These are phyloP conservation scores for Fusarium concolor DNA, from an alignment of 2,329 filamentous ascomycete genomes.

Conservation along the genomic window DNA sequence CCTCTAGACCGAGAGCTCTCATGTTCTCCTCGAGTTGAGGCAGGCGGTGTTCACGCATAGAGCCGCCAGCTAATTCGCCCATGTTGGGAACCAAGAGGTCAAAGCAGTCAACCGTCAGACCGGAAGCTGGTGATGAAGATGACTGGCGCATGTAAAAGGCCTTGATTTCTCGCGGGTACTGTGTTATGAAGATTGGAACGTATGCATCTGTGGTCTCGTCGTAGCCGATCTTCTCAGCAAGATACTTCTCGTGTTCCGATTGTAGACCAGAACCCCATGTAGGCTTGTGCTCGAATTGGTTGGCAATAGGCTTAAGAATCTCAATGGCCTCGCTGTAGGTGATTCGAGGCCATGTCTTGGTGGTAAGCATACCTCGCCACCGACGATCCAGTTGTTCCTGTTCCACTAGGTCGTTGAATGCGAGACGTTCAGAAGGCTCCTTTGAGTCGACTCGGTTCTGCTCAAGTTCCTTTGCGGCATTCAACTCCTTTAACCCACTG, in stretches of 20 bases:
- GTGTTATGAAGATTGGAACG: constrained; percentile 87
- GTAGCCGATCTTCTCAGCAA: constrained; percentile 75
- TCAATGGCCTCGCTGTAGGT: constrained; percentile 84
- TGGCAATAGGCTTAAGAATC: constrained; percentile 69
- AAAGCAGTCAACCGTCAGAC: constrained; percentile 84
- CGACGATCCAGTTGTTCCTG: constrained; percentile 67
- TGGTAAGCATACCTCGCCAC: constrained; percentile 75
- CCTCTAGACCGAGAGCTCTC: constrained; percentile 72
- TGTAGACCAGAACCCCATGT: constrained; percentile 81
- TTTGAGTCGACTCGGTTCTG: constrained; percentile 51
- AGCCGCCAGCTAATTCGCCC: constrained; percentile 89
- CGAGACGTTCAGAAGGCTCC: constrained; percentile 55
- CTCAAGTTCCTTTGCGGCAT: constrained; percentile 59
- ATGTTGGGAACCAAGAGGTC: constrained; percentile 88
- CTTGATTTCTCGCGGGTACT: constrained; percentile 91
- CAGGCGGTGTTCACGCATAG: constrained; percentile 86
- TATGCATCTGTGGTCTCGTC: constrained; percentile 57
- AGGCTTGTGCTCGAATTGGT: constrained; percentile 75
- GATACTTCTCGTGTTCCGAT: constrained; percentile 91
- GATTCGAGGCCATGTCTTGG: constrained; percentile 77
- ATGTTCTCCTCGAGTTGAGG: constrained; percentile 76
- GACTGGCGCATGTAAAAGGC: constrained; percentile 78
- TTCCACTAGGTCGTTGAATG: constrained; percentile 59
- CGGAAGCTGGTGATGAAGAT: constrained; percentile 44
- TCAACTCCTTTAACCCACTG: constrained; percentile 54